Conservation (phyloP, 1,284 basidiomycete genomes). For the Cystobasidiaceae sp. region DNA sequence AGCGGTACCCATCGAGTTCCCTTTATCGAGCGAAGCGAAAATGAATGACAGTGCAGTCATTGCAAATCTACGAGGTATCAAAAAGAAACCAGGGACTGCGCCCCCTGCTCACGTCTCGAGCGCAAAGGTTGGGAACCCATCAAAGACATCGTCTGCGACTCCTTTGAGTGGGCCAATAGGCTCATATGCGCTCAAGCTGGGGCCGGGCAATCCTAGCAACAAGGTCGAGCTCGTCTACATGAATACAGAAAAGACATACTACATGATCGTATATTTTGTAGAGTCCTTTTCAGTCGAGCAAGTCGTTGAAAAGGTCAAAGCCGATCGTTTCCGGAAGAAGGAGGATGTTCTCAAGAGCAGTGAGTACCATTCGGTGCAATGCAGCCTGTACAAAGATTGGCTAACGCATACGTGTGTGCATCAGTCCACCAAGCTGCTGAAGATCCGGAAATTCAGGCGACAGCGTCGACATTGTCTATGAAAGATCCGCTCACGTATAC, state of each 20-base stretch:
- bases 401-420: conserved; percentile 13
- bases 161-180: neutral
- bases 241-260: conserved; percentile 70
- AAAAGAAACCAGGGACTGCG: conserved; percentile 94
- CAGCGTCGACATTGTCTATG: conserved; percentile 77
- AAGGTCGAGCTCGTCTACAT: conserved; percentile 82
- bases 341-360: conserved; percentile 65
- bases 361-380: conserved; percentile 47
- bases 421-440: conserved; percentile 59
- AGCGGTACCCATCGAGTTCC: conserved; percentile 72
- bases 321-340: conserved; percentile 59
- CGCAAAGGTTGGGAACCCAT: conserved; percentile 46
- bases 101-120: conserved; percentile 74
- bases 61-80: conserved; percentile 82
- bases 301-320: conserved; percentile 62
- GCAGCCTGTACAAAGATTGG: neutral
- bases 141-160: neutral
- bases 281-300: conserved; percentile 63
- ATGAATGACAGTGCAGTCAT: conserved; percentile 66
- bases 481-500: conserved; percentile 89
- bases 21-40: conserved; percentile 81
- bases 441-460: conserved; percentile 83
- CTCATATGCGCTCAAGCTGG: conserved; percentile 15
- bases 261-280: conserved; percentile 73
- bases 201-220: conserved; percentile 51